Base-by-base conservation (phyloP, 148 eudicot genomes). In the Fallopia convolvulus region DNA sequence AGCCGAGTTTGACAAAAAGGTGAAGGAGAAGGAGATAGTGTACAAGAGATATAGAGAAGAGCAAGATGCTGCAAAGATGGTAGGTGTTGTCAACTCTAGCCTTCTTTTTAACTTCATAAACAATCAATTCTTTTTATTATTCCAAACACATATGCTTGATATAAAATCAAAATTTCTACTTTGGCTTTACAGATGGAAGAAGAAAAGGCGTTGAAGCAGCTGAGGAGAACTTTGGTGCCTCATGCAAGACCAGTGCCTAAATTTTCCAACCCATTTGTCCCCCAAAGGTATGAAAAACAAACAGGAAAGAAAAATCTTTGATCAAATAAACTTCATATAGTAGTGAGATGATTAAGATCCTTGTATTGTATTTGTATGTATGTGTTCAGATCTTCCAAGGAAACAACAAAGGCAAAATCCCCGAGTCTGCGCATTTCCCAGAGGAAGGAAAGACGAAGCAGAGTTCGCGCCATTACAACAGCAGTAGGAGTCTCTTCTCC, bases 31-130 rank as follows among this genome's bases (percentile, higher is more conserved):
- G 82, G 94, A 91, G 81, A 75, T 85, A 86, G 81, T 84, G 82
- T 92, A 92, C 77, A 92, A 92, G 82, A 87, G 97, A 88, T 92
- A 95, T 78, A 80, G 93, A 79, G 99, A 95, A 23, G 99, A 95
- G 82, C 87, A 92, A 36, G 99, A 95, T 41, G 83, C 97, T 58
- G 96, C 84, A 82, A 88, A 79, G 81, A 85, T 89, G 97, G 98
- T 94, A 85, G 17, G n/a, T 30, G 20, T 6, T 36, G 39, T 36
- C 14, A 2, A 10, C 52, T 48, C 21, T 30, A 26, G 30, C 30
- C 1, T 26, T 1, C 1, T 26, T 26, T 26, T 26, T 26, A 26
- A 26, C 30, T 26, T 26, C 30, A 26, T 26, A 26, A 26, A 26
- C 30, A 26, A 26, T 26, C 30, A 26, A 26, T 26, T 26, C 30